phyloP scores from a whole-genome alignment of 2,329 filamentous ascomycete genomes.

The Chaetomiaceae sp. region DNA sequence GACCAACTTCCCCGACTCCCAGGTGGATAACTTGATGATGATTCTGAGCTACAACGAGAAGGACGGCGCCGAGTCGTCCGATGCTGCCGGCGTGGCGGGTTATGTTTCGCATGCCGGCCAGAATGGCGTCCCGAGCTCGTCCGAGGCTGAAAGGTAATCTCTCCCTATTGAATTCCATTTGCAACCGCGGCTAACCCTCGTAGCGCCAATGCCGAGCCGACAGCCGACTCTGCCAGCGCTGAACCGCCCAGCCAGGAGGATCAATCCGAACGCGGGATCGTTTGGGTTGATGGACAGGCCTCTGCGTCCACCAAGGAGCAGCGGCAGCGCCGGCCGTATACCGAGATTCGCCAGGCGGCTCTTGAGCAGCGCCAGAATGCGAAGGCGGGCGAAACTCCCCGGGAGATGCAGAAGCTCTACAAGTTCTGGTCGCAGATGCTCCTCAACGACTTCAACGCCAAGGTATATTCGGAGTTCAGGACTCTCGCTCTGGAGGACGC shows the following conservation, averaged over 20 bases:
- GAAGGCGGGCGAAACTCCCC: constrained; percentile 38
- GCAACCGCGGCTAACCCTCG: background rate
- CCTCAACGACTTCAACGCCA: constrained; percentile 66
- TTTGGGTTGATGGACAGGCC: constrained; percentile 20
- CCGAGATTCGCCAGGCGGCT: constrained; percentile 37
- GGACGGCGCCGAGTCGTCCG: background rate
- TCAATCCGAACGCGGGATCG: constrained; percentile 9
- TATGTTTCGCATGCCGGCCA: constrained; percentile 14
- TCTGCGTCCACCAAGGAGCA: constrained; percentile 14
- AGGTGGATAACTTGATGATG: constrained; percentile 31
- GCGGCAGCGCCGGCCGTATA: constrained; percentile 26
- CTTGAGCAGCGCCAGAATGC: constrained; percentile 36
- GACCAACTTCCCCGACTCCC: constrained; percentile 31
- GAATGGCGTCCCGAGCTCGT: background rate
- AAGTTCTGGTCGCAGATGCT: constrained; percentile 73
- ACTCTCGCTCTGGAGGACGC: constrained; percentile 62
- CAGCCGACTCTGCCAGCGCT: constrained; percentile 2
- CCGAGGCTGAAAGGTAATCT: constrained; percentile 16
- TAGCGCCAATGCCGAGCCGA: constrained; percentile 11
- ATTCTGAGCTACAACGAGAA: constrained; percentile 23
- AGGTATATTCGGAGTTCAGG: constrained; percentile 73
- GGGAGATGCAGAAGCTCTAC: constrained; percentile 64
- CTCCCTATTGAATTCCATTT: background rate
- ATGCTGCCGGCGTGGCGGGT: constrained; percentile 12
- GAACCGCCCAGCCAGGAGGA: background rate